Conservation (phyloP, 441 rosid genomes). For the Kokia cookei region DNA sequence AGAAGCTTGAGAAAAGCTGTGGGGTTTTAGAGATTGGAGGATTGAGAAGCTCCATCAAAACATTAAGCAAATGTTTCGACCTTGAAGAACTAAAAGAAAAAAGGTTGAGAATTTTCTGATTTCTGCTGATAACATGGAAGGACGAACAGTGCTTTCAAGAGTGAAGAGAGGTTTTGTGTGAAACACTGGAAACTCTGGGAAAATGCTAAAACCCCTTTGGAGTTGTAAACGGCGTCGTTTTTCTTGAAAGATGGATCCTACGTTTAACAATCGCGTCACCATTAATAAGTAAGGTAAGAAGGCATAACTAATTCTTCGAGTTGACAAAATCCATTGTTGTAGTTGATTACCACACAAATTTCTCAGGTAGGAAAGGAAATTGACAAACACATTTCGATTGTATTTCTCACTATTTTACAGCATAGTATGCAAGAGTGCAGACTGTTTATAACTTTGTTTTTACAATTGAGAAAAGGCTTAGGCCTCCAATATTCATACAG, state of each 20-base stretch:
- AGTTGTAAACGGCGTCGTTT: not conserved
- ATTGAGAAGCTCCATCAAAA: slow-evolving; percentile 38
- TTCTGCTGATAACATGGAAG: not conserved
- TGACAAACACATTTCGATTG: not conserved
- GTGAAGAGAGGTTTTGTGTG: slow-evolving; percentile 10
- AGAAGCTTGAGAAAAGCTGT: slow-evolving; percentile 7
- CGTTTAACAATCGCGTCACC: not conserved
- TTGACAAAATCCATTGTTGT: not conserved
- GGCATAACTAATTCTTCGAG: not conserved
- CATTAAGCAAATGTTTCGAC: not conserved
- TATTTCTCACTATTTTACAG: not conserved
- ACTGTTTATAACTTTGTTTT: not conserved
- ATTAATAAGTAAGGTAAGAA: not conserved
- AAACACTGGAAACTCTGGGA: not conserved
- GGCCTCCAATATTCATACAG: slow-evolving; percentile 23
- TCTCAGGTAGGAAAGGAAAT: not conserved
- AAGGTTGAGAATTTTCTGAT: not conserved
- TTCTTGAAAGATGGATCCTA: not conserved
- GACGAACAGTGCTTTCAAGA: not conserved
- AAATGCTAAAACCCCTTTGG: not conserved
- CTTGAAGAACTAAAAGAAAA: not conserved
- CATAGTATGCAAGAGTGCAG: not conserved
- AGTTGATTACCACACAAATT: not conserved
- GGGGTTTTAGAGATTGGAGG: slow-evolving; percentile 21
- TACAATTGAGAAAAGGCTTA: slow-evolving; percentile 14